phyloP scores from a whole-genome alignment of 2,329 filamentous ascomycete species.

The Monosporascus sp. region DNA sequence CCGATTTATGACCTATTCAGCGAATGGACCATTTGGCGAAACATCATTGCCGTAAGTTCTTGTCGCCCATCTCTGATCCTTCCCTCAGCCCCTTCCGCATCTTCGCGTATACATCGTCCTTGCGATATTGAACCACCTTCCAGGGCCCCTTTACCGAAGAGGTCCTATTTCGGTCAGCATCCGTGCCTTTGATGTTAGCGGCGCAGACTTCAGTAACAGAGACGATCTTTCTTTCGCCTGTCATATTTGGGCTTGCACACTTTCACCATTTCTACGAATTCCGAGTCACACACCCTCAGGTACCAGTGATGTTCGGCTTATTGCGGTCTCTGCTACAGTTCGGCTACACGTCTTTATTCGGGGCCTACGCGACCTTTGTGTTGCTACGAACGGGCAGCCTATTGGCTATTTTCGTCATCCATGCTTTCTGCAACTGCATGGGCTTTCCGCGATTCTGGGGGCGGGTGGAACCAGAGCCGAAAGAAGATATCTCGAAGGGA shows the following conservation, averaged over 20 bases:
- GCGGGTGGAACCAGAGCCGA: constrained; percentile 50
- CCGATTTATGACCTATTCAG: constrained; percentile 55
- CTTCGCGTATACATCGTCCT: constrained; percentile 4
- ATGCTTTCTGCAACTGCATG: constrained; percentile 89
- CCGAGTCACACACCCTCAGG: constrained; percentile 69
- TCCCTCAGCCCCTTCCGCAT: not conserved
- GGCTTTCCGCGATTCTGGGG: constrained; percentile 86
- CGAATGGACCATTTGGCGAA: constrained; percentile 80
- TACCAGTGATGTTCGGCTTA: constrained; percentile 57
- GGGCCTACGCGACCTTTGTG: constrained; percentile 86
- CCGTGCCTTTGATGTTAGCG: constrained; percentile 75
- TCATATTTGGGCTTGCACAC: constrained; percentile 91
- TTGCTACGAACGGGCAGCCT: constrained; percentile 82
- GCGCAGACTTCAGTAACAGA: constrained; percentile 50
- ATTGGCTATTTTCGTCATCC: constrained; percentile 67
- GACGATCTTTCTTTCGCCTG: constrained; percentile 75
- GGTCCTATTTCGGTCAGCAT: constrained; percentile 82
- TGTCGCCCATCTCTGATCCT: not conserved
- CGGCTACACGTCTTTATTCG: constrained; percentile 85
- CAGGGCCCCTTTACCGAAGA: constrained; percentile 89
- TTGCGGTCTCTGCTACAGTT: constrained; percentile 78
- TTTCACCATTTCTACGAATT: constrained; percentile 97
- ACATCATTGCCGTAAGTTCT: constrained; percentile 70
- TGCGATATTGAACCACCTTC: constrained; percentile 5
- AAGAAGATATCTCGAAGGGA: constrained; percentile 15